Conservation (phyloP, 23 red algal genomes). For the Gracilaria caudata region DNA sequence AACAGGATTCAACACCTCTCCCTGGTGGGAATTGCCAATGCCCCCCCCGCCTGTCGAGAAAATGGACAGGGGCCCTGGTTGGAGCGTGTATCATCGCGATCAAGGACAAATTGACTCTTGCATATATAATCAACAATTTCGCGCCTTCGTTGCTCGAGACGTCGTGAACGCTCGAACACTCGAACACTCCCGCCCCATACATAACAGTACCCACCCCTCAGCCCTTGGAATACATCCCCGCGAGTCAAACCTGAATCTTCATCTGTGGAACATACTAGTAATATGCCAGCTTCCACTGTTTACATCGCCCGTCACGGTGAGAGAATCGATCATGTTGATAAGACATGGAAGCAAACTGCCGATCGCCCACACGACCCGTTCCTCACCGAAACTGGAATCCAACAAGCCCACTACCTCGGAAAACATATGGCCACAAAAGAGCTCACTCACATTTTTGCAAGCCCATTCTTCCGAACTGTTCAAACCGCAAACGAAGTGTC, state of each 20-base stretch:
- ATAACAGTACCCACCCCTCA: no score
- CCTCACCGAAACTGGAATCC: constrained; percentile 71
- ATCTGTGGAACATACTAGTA: neutral
- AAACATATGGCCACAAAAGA: constrained; percentile 2
- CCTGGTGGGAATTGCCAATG: neutral
- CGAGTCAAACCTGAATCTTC: neutral
- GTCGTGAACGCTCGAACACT: no score
- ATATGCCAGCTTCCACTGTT: constrained; percentile 30
- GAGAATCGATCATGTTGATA: constrained; percentile 84
- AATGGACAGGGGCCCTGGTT: no score
- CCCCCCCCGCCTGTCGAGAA: no score
- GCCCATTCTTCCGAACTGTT: constrained; percentile 47
- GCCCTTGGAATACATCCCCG: no score
- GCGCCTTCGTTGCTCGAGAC: no score
- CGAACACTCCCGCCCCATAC: no score
- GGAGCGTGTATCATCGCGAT: no score
- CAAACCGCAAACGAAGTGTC: constrained; percentile 52
- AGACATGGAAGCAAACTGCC: constrained; percentile 47
- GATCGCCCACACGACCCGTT: constrained; percentile 73
- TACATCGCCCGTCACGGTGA: constrained; percentile 89
- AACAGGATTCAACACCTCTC: neutral
- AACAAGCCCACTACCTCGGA: constrained; percentile 70
- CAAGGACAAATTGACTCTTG: no score
- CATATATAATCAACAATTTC: no score
- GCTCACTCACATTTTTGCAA: constrained; percentile 44